phyloP scores from a whole-genome alignment of 352 stramenopile species.

The Pythium guiyangense region DNA sequence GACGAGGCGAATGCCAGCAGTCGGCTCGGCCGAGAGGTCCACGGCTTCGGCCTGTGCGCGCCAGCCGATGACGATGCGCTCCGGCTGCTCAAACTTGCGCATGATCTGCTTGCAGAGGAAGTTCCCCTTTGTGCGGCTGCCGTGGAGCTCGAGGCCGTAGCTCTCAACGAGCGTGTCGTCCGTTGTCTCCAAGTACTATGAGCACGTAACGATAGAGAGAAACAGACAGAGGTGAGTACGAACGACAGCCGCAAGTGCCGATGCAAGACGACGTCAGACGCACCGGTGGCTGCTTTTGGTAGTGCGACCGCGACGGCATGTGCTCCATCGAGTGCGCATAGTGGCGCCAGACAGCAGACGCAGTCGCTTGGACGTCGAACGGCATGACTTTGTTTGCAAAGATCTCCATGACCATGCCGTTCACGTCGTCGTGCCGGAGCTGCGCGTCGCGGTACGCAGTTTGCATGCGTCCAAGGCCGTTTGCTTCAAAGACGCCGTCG shows the following conservation, averaged over 20 bases:
- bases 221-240: constrained; percentile 1
- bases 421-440: constrained; percentile 29
- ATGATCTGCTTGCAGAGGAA: constrained; percentile 54
- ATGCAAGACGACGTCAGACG: not conserved
- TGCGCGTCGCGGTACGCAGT: constrained; percentile 44
- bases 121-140: constrained; percentile 37
- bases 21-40: constrained; percentile 41
- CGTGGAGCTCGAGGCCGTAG: constrained; percentile 44
- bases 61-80: constrained; percentile 60
- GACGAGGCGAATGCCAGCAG: constrained; percentile 47
- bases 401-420: constrained; percentile 47
- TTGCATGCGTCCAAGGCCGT: constrained; percentile 41
- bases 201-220: constrained; percentile 4
- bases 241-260: not conserved
- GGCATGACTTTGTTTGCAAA: no score
- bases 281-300: constrained; percentile 50
- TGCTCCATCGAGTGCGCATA: constrained; percentile 54
- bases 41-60: constrained; percentile 44
- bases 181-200: constrained; percentile 34
- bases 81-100: constrained; percentile 40
- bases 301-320: constrained; percentile 49
- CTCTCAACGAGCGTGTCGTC: constrained; percentile 52
- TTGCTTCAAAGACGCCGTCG: constrained; percentile 45
- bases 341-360: constrained; percentile 43
- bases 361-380: no score